Evolutionary conservation across 164 flowering plant species (phyloP).

Genomic region (Chimonanthus praecox): DNA sequence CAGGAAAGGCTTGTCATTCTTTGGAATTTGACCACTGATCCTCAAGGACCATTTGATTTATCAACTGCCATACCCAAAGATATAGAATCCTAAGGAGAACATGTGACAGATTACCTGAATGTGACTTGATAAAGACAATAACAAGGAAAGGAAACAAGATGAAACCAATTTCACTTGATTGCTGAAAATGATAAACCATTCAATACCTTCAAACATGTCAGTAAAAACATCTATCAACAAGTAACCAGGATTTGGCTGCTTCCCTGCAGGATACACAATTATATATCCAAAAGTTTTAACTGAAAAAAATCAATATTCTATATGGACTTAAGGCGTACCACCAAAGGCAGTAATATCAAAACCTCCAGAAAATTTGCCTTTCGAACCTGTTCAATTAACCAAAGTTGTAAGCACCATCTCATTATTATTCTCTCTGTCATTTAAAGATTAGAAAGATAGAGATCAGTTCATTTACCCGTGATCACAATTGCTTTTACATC

Average conservation of each 20-base stretch:
- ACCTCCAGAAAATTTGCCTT: constrained; percentile 85
- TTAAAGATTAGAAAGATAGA: neutral
- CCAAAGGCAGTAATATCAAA: constrained; percentile 69
- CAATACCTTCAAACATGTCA: constrained; percentile 67
- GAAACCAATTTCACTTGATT: neutral
- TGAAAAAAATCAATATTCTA: neutral
- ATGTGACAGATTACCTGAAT: no score
- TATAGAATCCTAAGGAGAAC: no score
- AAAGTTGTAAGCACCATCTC: constrained; percentile 2
- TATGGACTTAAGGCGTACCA: constrained; percentile 7
- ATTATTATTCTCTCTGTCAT: neutral
- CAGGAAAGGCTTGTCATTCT: no score
- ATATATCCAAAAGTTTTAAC: neutral
- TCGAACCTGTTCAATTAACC: constrained; percentile 41
- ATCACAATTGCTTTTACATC: constrained; percentile 93
- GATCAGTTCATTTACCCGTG: constrained; percentile 44
- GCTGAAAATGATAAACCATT: no score
- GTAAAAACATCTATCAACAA: constrained; percentile 58
- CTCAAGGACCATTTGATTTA: no score
- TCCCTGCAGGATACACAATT: constrained; percentile 24
- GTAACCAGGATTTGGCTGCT: constrained; percentile 48
- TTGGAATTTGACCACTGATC: no score
- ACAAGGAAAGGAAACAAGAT: neutral
- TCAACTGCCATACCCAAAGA: no score
- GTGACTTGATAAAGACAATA: no score